A percentile compares a stretch with the other conserved stretches of the same genome.
These are phyloP conservation scores for Hordeum pubiflorum DNA, from an alignment of 202 grass and related monocot genomes.

Conservation along the genomic window DNA sequence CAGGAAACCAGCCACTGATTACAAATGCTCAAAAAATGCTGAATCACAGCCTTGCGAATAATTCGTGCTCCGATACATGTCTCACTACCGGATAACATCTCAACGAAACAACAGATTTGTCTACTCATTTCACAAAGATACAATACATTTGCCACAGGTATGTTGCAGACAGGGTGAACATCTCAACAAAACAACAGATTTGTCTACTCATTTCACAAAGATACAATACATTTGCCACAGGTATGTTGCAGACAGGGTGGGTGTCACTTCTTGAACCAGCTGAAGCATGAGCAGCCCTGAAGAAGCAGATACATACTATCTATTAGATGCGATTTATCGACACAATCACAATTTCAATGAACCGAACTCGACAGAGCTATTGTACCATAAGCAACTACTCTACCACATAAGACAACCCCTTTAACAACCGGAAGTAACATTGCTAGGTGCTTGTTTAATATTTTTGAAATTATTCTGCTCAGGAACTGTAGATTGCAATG, in stretches of 20 bases:
- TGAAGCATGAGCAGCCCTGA: constrained; percentile 75
- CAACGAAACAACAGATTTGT: constrained; percentile 3
- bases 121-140: constrained; percentile 19
- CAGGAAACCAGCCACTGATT: neutral
- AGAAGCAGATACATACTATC: neutral
- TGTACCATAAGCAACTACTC: neutral
- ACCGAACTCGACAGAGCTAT: neutral
- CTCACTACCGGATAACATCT: neutral
- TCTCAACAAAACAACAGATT: constrained; percentile 7
- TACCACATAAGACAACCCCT: neutral
- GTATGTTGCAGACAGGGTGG: neutral
- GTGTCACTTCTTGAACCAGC: constrained; percentile 62
- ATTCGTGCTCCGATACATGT: neutral
- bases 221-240: constrained; percentile 7
- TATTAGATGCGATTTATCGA: neutral
- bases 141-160: constrained; percentile 3
- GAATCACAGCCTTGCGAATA: constrained; percentile 1
- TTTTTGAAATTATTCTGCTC: neutral
- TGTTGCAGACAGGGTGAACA: neutral
- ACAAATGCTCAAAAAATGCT: constrained; percentile 22
- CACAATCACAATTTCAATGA: neutral
- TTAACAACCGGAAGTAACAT: neutral
- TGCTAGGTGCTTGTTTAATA: neutral
- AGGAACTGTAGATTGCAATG: neutral
- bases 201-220: constrained; percentile 10